These are phyloP conservation scores for Aquilaria sinensis DNA, from an alignment of 345 rosid species.

Conservation along the genomic window DNA sequence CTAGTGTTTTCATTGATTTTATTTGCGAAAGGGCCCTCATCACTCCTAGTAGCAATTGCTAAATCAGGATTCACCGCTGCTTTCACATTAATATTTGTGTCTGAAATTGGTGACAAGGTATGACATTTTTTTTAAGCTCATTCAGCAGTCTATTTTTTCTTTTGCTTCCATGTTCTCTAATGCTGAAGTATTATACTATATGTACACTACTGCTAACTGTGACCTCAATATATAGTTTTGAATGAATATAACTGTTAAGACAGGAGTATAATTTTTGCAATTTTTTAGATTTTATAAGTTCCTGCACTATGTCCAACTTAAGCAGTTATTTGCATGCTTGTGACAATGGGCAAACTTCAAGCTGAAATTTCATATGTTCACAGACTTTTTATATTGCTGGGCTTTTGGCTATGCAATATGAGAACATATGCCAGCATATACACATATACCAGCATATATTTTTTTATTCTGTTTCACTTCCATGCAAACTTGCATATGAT, in stretches of 20 bases:
- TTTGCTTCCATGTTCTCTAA: not conserved
- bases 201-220: no score
- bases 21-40: slow-evolving; percentile 70
- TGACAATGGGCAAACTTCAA: not conserved
- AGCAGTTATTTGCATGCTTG: no score
- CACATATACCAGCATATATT: not conserved
- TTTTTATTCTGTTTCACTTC: not conserved
- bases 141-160: not conserved
- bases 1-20: slow-evolving; percentile 63
- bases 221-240: no score
- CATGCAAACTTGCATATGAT: not conserved
- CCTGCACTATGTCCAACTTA: not conserved
- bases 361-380: slow-evolving; percentile 19
- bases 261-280: not conserved
- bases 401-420: slow-evolving; percentile 96
- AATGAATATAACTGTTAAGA: no score
- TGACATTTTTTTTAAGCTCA: not conserved
- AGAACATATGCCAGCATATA: slow-evolving; percentile 26
- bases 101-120: slow-evolving; percentile 99
- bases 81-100: slow-evolving; percentile 88
- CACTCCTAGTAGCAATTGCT: slow-evolving; percentile 70
- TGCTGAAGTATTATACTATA: no score
- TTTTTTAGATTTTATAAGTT: not conserved
- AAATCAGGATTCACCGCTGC: slow-evolving; percentile 99
- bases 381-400: slow-evolving; percentile 98